These are phyloP conservation scores for Cymodocea nodosa DNA, from an alignment of 116 monocot species.

Conservation along the genomic window DNA sequence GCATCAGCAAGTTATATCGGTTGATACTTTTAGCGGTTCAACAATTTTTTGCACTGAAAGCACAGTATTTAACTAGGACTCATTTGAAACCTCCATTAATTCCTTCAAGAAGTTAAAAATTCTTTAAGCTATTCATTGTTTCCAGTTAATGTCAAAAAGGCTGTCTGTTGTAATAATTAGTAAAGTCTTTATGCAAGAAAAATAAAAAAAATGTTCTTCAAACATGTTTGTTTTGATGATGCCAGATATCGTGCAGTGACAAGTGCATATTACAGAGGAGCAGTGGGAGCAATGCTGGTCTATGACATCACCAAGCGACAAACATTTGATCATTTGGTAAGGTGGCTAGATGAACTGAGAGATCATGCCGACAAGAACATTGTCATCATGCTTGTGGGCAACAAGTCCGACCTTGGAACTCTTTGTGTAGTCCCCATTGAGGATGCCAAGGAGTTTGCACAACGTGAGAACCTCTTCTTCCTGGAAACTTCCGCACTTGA, in stretches of 20 bases:
- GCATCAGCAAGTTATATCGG: no score
- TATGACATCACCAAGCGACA: conserved; percentile 86
- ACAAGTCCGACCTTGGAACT: conserved; percentile 64
- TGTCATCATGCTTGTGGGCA: conserved; percentile 68
- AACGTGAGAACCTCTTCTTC: conserved; percentile 70
- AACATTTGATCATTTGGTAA: conserved; percentile 53
- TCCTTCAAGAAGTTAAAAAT: no score
- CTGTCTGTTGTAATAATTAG: no score
- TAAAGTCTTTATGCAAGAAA: no score
- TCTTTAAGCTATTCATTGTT: no score
- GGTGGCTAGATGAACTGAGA: conserved; percentile 65
- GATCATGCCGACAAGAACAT: conserved; percentile 75
- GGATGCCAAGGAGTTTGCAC: conserved; percentile 64
- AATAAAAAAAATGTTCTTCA: background rate
- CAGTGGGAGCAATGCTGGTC: conserved; percentile 76
- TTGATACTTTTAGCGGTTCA: no score
- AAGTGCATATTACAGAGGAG: conserved; percentile 78
- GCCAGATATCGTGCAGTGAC: conserved; percentile 76
- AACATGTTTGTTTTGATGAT: background rate
- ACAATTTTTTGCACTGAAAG: no score
- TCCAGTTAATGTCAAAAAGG: no score
- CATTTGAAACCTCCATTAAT: no score
- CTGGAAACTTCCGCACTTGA: conserved; percentile 83
- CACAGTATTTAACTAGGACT: no score
- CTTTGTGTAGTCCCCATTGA: conserved; percentile 49